Conservation (phyloP, 768 basidiomycete species). For the Kondoa subrosea region DNA sequence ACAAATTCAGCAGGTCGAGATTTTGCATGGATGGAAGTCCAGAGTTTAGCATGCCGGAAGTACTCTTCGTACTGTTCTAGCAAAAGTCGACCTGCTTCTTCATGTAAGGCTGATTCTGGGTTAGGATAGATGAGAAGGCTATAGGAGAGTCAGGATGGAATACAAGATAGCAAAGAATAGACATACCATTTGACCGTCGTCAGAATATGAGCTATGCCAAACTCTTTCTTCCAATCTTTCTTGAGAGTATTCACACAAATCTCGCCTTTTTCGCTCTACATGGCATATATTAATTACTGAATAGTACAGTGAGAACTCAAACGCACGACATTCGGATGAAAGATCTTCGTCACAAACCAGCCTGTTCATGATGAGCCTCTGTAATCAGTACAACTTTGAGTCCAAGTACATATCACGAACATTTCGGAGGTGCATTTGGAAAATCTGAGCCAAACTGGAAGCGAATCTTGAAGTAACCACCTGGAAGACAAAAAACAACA, state of each 20-base stretch:
- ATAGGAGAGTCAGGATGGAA: slow-evolving; percentile 30
- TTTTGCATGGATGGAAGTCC: slow-evolving; percentile 70
- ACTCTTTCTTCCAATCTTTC: slow-evolving; percentile 80
- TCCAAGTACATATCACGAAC: slow-evolving; percentile 41
- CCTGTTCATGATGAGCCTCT: slow-evolving; percentile 39
- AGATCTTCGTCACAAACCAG: slow-evolving; percentile 83
- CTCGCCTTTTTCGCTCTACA: slow-evolving; percentile 48
- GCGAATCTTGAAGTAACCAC: slow-evolving; percentile 54
- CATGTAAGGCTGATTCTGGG: slow-evolving; percentile 87
- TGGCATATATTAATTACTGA: background rate
- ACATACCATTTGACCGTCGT: slow-evolving; percentile 21
- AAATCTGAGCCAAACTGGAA: slow-evolving; percentile 90
- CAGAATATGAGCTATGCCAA: slow-evolving; percentile 68
- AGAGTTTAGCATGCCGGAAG: slow-evolving; percentile 65
- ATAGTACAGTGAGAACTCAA: slow-evolving; percentile 29
- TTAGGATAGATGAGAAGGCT: slow-evolving; percentile 93
- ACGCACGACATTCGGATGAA: slow-evolving; percentile 81
- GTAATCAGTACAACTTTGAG: background rate
- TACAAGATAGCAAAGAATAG: background rate
- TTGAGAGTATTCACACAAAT: slow-evolving; percentile 74
- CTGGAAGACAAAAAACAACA: background rate
- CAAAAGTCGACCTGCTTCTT: slow-evolving; percentile 82
- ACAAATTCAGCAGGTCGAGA: background rate
- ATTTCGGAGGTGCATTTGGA: slow-evolving; percentile 83
- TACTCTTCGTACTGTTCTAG: slow-evolving; percentile 73